Evolutionary conservation across 306 rosid species (phyloP), one percentile per base, ranked within the genome.

Genomic region (Hippophae tibetana): DNA sequence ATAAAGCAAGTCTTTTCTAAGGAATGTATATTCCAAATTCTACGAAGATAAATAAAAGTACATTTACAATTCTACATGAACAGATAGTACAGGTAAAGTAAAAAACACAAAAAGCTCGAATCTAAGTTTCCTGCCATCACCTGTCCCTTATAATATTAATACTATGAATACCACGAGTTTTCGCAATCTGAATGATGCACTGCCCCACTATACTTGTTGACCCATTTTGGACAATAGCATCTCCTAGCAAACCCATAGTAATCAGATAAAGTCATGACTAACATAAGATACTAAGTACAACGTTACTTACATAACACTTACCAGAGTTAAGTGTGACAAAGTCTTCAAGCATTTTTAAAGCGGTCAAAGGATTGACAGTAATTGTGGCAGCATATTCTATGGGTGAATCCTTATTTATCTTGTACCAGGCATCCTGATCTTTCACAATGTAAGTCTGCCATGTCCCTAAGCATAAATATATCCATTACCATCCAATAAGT

Each of bases 161-260:
- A 65, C 68, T 90, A 52, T 74, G 86, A 76, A 90, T 76, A 63
- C 92, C 89, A 25, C 81, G 92, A 46, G 67, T 57, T 46, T 57
- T 69, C 25, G 98, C 96, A 70, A 90, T 82, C 87, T 90, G 98
- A 85, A 90, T 85, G 54, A 87, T 75, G 67, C 98, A 90, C 75
- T 85, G 92, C 54, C 98, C 98, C 64, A 90, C 98, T 62, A 90
- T 87, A 87, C 98, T 87, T 49, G 96, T 87, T 8, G 98, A 89
- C 71, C 98, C 98, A 73, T 90, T 87, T 83, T 90, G 98, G 71
- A 90, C 95, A 67, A 90, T 76, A 70, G 86, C 66, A 71, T 87
- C 92, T 58, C 98, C 98, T 90, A 74, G 58, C 50, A 68, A 50
- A 47, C 55, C 67, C 65, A 60, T 13, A 68, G 40, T 49, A 49